Evolutionary conservation across 1,139 yeast species (phyloP).

Genomic region (Geotrichum cucujoidarum): DNA sequence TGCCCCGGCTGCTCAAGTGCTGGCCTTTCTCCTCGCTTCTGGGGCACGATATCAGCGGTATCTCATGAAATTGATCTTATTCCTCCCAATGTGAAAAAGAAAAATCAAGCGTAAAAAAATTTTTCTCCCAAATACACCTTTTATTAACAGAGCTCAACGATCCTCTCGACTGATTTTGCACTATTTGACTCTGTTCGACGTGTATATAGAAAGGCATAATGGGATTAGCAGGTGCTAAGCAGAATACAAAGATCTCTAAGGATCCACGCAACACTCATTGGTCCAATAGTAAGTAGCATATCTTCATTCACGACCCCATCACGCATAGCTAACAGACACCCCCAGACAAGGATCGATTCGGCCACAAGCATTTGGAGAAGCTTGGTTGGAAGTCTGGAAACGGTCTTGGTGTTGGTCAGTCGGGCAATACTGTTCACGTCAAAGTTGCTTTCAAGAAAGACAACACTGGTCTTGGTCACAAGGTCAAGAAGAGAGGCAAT

Average conservation of each 20-base stretch:
- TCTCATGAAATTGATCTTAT: no score
- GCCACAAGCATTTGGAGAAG: slow-evolving; percentile 75
- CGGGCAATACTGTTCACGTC: slow-evolving; percentile 70
- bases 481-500: slow-evolving; percentile 51
- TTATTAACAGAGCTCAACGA: no score
- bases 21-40: no score
- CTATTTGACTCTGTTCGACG: no score
- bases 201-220: no score
- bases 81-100: no score
- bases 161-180: no score
- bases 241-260: slow-evolving; percentile 77
- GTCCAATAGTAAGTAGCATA: slow-evolving; percentile 56
- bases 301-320: not conserved
- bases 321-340: not conserved
- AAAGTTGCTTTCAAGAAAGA: slow-evolving; percentile 79
- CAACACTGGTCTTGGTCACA: slow-evolving; percentile 74
- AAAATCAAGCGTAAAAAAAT: no score
- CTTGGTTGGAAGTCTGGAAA: slow-evolving; percentile 91
- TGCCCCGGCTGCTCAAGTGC: no score
- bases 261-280: slow-evolving; percentile 95
- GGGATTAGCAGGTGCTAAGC: slow-evolving; percentile 88
- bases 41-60: no score
- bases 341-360: slow-evolving; percentile 67
- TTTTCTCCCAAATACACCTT: no score
- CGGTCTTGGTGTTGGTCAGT: slow-evolving; percentile 67